A percentile compares a stretch with the other conserved stretches of the same genome.
These are phyloP conservation scores for Neurospora sp. DNA, from an alignment of 495 filamentous ascomycete species.

Conservation along the genomic window DNA sequence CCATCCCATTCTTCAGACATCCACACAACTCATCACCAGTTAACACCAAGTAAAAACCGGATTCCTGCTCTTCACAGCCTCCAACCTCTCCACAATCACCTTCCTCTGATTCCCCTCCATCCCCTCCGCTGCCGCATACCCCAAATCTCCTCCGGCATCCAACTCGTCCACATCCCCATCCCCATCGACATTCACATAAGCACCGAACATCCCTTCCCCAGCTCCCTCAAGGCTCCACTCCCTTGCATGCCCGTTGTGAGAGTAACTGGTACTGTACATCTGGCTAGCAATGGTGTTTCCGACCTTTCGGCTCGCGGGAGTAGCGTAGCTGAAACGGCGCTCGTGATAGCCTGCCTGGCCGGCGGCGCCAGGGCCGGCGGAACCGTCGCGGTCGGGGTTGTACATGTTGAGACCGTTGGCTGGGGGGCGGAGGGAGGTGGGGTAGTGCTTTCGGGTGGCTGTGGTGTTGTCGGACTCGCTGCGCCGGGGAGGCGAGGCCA, in stretches of 20 bases:
- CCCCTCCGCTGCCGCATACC: slow-evolving; percentile 87
- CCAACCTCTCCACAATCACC: slow-evolving; percentile 92
- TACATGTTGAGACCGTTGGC: slow-evolving; percentile 27
- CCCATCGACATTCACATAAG: slow-evolving; percentile 42
- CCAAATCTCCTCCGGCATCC: slow-evolving; percentile 83
- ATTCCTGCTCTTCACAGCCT: slow-evolving; percentile 89
- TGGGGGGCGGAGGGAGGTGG: neutral
- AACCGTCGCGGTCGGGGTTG: slow-evolving; percentile 22
- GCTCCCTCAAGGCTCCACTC: neutral
- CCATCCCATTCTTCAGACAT: neutral
- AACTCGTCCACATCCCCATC: slow-evolving; percentile 50
- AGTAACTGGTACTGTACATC: slow-evolving; percentile 21
- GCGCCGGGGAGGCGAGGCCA: neutral
- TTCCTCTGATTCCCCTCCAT: slow-evolving; percentile 82
- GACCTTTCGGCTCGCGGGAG: slow-evolving; percentile 23
- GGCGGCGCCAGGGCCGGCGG: neutral
- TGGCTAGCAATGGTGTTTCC: slow-evolving; percentile 35
- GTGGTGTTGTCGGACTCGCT: neutral
- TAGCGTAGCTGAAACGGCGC: slow-evolving; percentile 33
- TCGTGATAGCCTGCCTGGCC: slow-evolving; percentile 18
- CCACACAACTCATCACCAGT: neutral
- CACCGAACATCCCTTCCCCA: neutral
- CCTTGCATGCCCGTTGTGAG: neutral
- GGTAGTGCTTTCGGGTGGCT: neutral
- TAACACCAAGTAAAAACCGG: slow-evolving; percentile 98